phyloP scores from a whole-genome alignment of 2,329 filamentous ascomycete genomes.

The Xylariomycetidae sp. region DNA sequence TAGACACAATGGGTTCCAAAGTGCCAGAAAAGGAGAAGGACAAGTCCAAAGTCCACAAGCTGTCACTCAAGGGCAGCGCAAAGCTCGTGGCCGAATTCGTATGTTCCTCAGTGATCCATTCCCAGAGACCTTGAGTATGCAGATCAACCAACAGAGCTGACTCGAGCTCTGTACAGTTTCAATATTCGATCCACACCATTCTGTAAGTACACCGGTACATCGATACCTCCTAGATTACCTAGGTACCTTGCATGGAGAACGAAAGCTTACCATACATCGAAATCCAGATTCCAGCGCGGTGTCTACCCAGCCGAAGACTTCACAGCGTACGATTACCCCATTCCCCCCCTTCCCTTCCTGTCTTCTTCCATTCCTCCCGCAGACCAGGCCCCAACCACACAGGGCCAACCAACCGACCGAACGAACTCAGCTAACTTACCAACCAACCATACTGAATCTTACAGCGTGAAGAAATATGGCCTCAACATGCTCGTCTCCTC shows the following conservation, averaged over 20 bases:
- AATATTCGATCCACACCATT: constrained; percentile 98
- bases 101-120: constrained; percentile 36
- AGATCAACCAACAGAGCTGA: not conserved
- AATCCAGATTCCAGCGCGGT: constrained; percentile 77
- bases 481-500: constrained; percentile 96
- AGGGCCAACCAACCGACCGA: too few species aligned
- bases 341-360: not conserved
- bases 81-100: constrained; percentile 96
- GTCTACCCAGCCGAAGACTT: constrained; percentile 96
- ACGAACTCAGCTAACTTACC: too few species aligned
- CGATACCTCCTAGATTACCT: too few species aligned
- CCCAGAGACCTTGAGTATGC: not conserved
- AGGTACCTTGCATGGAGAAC: too few species aligned
- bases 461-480: constrained; percentile 92
- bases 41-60: constrained; percentile 90
- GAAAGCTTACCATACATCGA: too few species aligned
- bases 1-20: constrained; percentile 16
- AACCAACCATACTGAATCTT: not conserved
- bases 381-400: too few species aligned
- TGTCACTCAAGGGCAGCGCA: constrained; percentile 77
- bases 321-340: constrained; percentile 60
- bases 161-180: too few species aligned
- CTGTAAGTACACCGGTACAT: too few species aligned
- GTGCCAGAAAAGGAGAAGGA: constrained; percentile 43
- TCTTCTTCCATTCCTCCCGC: too few species aligned